phyloP scores from a whole-genome alignment of 73 alveolate species.

The Uronychia setigera region DNA sequence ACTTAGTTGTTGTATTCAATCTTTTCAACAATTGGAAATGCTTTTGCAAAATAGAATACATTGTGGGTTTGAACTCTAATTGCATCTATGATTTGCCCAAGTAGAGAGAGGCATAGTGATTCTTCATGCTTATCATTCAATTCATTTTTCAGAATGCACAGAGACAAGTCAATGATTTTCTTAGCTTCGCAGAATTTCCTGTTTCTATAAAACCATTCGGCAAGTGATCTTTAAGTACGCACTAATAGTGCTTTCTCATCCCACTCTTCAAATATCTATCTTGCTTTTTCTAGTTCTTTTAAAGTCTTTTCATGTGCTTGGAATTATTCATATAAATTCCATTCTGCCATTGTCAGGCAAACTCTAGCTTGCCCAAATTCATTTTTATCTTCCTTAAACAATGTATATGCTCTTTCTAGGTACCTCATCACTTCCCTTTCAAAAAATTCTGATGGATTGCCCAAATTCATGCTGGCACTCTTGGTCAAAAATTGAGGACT shows the following conservation, averaged over 20 bases:
- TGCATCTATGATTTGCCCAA: constrained; percentile 33
- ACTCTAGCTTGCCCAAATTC: constrained; percentile 19
- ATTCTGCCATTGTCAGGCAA: constrained; percentile 8
- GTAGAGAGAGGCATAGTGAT: constrained; percentile 30
- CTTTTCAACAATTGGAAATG: constrained; percentile 60
- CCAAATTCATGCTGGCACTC: too few species aligned
- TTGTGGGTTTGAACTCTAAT: constrained; percentile 42
- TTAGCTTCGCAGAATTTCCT: not conserved
- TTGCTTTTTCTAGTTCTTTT: not conserved
- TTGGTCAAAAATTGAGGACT: too few species aligned
- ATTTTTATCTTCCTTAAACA: not conserved
- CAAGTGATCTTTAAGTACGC: not conserved
- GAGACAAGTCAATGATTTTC: not conserved
- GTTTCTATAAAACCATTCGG: not conserved
- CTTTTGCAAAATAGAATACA: constrained; percentile 53
- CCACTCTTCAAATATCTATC: not conserved
- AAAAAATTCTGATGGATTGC: not conserved
- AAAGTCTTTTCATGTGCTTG: not conserved
- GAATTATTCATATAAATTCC: not conserved
- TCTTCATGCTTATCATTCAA: constrained; percentile 24
- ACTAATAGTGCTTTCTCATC: not conserved
- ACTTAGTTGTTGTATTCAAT: not conserved
- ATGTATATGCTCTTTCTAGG: constrained; percentile 1
- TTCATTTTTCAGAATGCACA: not conserved
- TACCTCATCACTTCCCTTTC: constrained; percentile 11